A percentile compares a stretch with the other conserved stretches of the same genome.
These are phyloP conservation scores for Eucalyptus sp. DNA, from an alignment of 345 rosid species.

Conservation along the genomic window DNA sequence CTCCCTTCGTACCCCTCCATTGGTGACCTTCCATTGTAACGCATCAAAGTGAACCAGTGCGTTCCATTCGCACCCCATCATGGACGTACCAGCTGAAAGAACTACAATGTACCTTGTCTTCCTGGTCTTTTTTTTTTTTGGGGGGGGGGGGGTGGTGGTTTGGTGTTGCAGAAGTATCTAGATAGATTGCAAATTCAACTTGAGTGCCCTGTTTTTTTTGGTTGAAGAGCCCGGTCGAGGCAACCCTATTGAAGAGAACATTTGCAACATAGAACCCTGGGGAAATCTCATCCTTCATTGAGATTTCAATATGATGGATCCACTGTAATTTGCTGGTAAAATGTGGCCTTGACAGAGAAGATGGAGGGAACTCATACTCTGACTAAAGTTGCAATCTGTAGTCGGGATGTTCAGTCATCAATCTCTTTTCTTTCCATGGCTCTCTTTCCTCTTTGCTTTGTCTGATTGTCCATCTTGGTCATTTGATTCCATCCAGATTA, in stretches of 20 bases:
- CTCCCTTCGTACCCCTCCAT: too few species aligned
- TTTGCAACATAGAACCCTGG: not conserved
- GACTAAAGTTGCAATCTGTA: not conserved
- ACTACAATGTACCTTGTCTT: not conserved
- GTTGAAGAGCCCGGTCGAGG: not conserved
- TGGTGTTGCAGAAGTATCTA: not conserved
- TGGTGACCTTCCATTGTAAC: too few species aligned
- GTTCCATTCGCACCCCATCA: too few species aligned
- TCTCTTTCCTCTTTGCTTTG: not conserved
- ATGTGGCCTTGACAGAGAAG: not conserved
- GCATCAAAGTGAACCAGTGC: too few species aligned
- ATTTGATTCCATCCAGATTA: not conserved
- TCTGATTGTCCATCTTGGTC: not conserved
- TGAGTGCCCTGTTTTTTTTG: not conserved
- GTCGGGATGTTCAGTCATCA: not conserved
- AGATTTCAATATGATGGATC: not conserved
- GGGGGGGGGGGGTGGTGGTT: not conserved
- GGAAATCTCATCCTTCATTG: not conserved
- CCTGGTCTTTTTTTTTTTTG: not conserved
- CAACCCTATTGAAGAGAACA: not conserved
- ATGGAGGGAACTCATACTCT: not conserved
- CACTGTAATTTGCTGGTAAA: not conserved
- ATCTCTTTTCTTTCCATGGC: not conserved
- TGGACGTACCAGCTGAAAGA: too few species aligned
- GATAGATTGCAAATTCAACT: not conserved